Evolutionary conservation across 805 yeast genomes (phyloP).

Genomic region (Myxozyma neglecta): DNA sequence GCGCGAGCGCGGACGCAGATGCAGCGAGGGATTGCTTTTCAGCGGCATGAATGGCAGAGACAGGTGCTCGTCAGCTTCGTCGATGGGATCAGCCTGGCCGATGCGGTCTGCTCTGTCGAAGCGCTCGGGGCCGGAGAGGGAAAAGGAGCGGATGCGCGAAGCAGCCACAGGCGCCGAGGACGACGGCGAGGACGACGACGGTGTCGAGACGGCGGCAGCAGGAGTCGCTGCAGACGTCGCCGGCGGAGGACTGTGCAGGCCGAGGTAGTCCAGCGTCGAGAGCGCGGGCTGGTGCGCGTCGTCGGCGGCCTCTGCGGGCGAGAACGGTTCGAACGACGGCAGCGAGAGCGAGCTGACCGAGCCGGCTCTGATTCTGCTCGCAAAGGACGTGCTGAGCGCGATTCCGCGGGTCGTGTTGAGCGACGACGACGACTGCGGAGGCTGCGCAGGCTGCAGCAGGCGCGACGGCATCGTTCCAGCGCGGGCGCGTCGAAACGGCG

Average conservation of each 20-base stretch:
- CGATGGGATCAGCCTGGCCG: too few relatives aligned
- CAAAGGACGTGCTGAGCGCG: too few relatives aligned
- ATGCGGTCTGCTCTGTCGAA: too few relatives aligned
- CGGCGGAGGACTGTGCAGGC: constrained; percentile 24
- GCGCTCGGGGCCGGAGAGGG: too few relatives aligned
- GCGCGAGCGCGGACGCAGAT: too few relatives aligned
- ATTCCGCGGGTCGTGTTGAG: too few relatives aligned
- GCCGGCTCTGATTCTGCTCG: too few relatives aligned
- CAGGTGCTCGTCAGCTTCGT: too few relatives aligned
- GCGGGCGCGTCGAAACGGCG: constrained; percentile 49
- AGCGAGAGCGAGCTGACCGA: not conserved
- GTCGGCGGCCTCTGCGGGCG: constrained; percentile 1
- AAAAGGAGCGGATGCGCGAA: too few relatives aligned
- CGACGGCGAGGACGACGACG: constrained; percentile 29
- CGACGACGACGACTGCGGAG: constrained; percentile 5
- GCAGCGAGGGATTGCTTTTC: too few relatives aligned
- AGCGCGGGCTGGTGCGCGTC: constrained; percentile 22
- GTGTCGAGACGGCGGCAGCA: constrained; percentile 6
- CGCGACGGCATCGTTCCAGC: constrained; percentile 42
- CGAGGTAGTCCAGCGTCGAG: constrained; percentile 31
- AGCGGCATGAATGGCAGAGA: too few relatives aligned
- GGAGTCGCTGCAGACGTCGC: constrained; percentile 1
- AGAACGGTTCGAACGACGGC: constrained; percentile 1
- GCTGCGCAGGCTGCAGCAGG: constrained; percentile 34
- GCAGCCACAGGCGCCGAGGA: too few relatives aligned